Percentiles rank a stretch among this genome's conserved stretches.
These are phyloP conservation scores for Microascus cirrosus DNA, from an alignment of 2,329 filamentous ascomycete genomes.

Conservation along the genomic window DNA sequence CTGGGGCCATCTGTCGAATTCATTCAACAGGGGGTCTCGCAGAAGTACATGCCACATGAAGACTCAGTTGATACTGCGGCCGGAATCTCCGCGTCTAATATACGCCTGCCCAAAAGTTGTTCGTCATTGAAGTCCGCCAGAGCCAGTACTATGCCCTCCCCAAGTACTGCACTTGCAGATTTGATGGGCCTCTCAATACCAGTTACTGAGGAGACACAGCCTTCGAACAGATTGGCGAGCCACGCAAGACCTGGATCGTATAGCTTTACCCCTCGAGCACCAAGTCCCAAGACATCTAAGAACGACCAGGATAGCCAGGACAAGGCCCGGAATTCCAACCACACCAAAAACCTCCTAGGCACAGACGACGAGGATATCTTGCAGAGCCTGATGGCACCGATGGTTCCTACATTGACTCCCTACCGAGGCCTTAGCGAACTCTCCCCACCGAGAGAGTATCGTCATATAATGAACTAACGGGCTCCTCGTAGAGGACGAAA, in stretches of 20 bases:
- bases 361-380: conserved; percentile 11
- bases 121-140: not conserved
- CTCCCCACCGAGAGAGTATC: conserved; percentile 6
- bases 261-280: not conserved
- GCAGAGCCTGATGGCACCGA: conserved; percentile 8
- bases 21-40: not conserved
- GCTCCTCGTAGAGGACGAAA: conserved; percentile 1
- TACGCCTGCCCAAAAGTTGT: not conserved
- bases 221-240: conserved; percentile 5
- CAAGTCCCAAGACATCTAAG: not conserved
- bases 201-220: conserved; percentile 9
- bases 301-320: not conserved
- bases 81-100: not conserved
- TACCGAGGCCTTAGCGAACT: conserved; percentile 7
- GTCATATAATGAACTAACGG: conserved; percentile 13
- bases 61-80: not conserved
- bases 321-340: not conserved
- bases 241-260: not conserved
- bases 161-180: not conserved
- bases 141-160: not conserved
- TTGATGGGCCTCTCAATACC: conserved; percentile 5
- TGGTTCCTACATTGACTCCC: not conserved
- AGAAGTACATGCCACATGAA: not conserved
- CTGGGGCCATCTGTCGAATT: not conserved
- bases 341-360: conserved; percentile 8